Conservation (phyloP, 169 alveolate species). For the Eimeria sp. region DNA sequence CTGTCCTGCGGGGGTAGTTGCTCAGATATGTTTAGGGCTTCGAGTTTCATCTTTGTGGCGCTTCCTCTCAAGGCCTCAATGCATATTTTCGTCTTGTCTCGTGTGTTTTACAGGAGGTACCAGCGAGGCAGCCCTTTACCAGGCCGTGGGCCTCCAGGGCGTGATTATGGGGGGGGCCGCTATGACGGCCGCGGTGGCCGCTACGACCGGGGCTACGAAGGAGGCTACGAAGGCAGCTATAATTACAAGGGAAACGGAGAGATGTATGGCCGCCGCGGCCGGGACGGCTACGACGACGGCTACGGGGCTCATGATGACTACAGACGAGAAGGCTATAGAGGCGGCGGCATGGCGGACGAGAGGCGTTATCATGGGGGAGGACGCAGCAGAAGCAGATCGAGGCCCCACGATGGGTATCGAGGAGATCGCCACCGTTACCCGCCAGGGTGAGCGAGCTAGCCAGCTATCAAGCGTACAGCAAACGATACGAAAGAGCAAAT, state of each 20-base stretch:
- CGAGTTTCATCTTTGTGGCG: not conserved
- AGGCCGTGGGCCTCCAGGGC: constrained; percentile 50
- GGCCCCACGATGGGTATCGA: constrained; percentile 69
- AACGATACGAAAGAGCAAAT: not conserved
- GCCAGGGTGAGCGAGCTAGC: constrained; percentile 63
- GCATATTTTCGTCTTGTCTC: too few relatives aligned
- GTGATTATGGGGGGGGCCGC: constrained; percentile 31
- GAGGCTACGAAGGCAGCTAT: constrained; percentile 30
- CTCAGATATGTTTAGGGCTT: not conserved
- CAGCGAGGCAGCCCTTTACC: constrained; percentile 5
- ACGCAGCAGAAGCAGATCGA: constrained; percentile 71
- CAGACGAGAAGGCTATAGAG: constrained; percentile 41
- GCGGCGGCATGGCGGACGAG: constrained; percentile 6
- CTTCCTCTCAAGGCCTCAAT: not conserved
- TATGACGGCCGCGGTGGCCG: constrained; percentile 44
- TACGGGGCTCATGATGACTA: constrained; percentile 48
- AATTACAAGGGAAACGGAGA: constrained; percentile 34
- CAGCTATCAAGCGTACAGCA: not conserved
- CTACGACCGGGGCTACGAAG: constrained; percentile 44
- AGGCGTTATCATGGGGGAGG: constrained; percentile 49
- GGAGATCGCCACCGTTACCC: constrained; percentile 72
- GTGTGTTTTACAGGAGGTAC: constrained; percentile 50
- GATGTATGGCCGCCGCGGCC: constrained; percentile 37
- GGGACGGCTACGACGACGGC: constrained; percentile 72
- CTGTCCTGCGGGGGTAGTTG: not conserved